Evolutionary conservation across 768 basidiomycete genomes (phyloP).

Genomic region (Suillus subluteus): DNA sequence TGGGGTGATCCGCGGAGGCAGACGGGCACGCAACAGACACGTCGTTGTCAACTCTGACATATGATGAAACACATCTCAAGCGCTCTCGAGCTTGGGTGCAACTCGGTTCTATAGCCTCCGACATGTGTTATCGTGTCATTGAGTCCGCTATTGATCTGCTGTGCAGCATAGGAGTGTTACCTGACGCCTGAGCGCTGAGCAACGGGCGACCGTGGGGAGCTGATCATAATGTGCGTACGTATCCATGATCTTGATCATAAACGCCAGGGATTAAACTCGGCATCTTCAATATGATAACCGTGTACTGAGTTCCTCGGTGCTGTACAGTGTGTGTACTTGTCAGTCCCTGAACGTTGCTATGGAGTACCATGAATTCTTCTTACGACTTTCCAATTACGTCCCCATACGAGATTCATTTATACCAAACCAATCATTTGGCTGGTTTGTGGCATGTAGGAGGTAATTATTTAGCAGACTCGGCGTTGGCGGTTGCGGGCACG

Average conservation of each 20-base stretch:
- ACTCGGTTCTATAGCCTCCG: not conserved
- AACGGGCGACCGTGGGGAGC: not conserved
- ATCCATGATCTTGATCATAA: not conserved
- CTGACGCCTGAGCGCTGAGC: not conserved
- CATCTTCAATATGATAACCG: not conserved
- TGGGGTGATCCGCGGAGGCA: not conserved
- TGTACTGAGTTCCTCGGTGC: not conserved
- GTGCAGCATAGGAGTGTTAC: not conserved
- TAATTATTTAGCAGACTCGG: not conserved
- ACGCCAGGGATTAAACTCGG: not conserved
- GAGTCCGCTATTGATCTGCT: not conserved
- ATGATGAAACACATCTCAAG: not conserved
- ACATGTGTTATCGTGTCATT: not conserved
- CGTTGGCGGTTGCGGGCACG: not conserved
- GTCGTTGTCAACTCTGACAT: not conserved
- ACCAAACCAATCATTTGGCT: not conserved
- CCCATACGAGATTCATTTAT: not conserved
- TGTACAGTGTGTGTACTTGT: not conserved
- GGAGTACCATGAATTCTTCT: not conserved
- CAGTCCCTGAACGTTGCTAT: not conserved
- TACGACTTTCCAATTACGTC: not conserved
- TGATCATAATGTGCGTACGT: not conserved
- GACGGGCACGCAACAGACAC: not conserved
- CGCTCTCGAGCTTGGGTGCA: not conserved
- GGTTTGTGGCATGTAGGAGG: not conserved